Conservation (phyloP, 2,329 filamentous ascomycete species). For the Venturia carpophila region DNA sequence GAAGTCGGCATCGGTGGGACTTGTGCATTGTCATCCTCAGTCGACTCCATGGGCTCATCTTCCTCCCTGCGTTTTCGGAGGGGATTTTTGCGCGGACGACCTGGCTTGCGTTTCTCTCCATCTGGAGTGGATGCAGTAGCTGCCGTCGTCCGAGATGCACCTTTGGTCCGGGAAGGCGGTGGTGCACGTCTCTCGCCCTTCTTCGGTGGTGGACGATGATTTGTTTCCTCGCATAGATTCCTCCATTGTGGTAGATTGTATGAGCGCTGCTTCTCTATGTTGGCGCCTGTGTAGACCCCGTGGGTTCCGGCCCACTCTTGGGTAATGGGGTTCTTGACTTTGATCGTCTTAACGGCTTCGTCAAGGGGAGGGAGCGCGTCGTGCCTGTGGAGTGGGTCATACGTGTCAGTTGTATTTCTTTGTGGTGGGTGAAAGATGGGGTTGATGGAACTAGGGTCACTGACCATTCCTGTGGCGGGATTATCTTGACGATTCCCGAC, state of each 20-base stretch:
- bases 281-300: conserved; percentile 93
- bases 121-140: conserved; percentile 18
- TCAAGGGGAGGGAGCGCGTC: conserved; percentile 69
- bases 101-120: conserved; percentile 42
- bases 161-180: conserved; percentile 11
- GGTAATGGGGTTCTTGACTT: conserved; percentile 93
- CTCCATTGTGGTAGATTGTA: conserved; percentile 98
- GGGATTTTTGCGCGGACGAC: conserved; percentile 38
- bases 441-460: conserved; percentile 25
- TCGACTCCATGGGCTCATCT: conserved; percentile 29
- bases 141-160: conserved; percentile 23
- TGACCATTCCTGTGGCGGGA: conserved; percentile 90
- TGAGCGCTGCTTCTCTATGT: conserved; percentile 89
- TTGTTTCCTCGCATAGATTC: conserved; percentile 83
- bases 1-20: conserved; percentile 38
- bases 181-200: conserved; percentile 64
- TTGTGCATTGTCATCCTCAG: conserved; percentile 29
- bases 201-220: conserved; percentile 88
- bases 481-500: conserved; percentile 91
- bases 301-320: conserved; percentile 96
- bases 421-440: conserved; percentile 13
- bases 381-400: conserved; percentile 38
- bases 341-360: conserved; percentile 81
- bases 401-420: conserved; percentile 6
- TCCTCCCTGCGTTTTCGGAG: conserved; percentile 28